Percentiles rank a stretch among this genome's conserved stretches.
Conservation (phyloP, 2,329 filamentous ascomycete genomes). For the Ceratocystis cubensis region DNA sequence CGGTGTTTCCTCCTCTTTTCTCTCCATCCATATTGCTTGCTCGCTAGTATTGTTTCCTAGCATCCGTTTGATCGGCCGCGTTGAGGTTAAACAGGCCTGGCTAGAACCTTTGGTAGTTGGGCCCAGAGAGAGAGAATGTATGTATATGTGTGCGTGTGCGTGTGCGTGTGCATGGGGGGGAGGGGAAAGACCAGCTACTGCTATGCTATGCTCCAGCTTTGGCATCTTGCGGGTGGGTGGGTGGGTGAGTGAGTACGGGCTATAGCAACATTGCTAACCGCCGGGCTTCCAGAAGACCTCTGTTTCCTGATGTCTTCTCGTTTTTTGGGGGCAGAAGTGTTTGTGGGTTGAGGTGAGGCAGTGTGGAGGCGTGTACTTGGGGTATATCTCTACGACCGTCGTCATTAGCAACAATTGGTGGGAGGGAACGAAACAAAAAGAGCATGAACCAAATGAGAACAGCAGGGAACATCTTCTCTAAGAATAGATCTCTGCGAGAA, state of each 20-base stretch:
- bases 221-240: too few relatives aligned
- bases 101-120: not conserved
- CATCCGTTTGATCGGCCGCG: not conserved
- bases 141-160: too few relatives aligned
- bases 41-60: not conserved
- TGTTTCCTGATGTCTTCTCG: not conserved
- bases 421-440: not conserved
- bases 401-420: not conserved
- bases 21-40: too few relatives aligned
- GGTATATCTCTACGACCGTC: not conserved
- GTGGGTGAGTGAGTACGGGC: not conserved
- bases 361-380: too few relatives aligned
- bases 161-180: not conserved
- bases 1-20: not conserved
- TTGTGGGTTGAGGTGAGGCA: too few relatives aligned
- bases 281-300: not conserved
- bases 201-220: not conserved
- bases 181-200: not conserved
- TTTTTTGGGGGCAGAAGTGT: too few relatives aligned
- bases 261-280: not conserved
- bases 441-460: not conserved
- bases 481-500: not conserved
- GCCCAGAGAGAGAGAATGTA: not conserved
- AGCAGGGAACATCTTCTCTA: not conserved
- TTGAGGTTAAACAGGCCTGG: not conserved